Percentiles rank a stretch among this genome's conserved stretches.
These are phyloP conservation scores for Solanum ossicruentum DNA, from an alignment of 257 asterid species.

Conservation along the genomic window DNA sequence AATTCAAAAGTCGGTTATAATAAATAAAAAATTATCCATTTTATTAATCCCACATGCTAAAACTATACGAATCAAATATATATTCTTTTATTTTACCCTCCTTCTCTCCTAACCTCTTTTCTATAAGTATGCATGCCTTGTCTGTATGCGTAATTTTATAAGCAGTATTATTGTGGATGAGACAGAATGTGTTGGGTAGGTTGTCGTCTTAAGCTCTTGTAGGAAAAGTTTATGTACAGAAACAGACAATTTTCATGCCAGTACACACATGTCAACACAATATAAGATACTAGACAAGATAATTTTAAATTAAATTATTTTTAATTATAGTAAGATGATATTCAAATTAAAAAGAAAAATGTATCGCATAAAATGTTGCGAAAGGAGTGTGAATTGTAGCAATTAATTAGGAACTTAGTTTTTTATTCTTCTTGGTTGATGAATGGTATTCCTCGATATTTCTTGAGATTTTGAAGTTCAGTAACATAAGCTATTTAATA, in stretches of 20 bases:
- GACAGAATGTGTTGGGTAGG: not conserved
- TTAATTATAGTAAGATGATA: no score
- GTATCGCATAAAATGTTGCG: no score
- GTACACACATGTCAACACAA: not conserved
- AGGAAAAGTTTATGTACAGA: not conserved
- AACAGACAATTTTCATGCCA: not conserved
- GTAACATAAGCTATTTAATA: not conserved
- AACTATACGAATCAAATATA: not conserved
- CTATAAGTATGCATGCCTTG: not conserved
- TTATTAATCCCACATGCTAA: not conserved
- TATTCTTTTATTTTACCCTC: not conserved
- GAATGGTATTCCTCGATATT: not conserved
- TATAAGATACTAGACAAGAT: not conserved
- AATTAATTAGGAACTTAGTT: not conserved
- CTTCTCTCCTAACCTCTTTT: not conserved
- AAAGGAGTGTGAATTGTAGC: not conserved
- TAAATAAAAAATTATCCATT: no score
- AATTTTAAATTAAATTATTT: not conserved
- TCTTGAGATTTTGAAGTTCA: not conserved
- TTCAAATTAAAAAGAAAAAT: no score
- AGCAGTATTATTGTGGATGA: not conserved
- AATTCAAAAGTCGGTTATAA: no score
- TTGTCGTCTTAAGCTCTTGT: not conserved
- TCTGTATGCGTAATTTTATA: not conserved
- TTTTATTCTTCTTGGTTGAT: not conserved